Evolutionary conservation across 2,329 filamentous ascomycete genomes (phyloP).

Genomic region (Colletotrichum navitas): DNA sequence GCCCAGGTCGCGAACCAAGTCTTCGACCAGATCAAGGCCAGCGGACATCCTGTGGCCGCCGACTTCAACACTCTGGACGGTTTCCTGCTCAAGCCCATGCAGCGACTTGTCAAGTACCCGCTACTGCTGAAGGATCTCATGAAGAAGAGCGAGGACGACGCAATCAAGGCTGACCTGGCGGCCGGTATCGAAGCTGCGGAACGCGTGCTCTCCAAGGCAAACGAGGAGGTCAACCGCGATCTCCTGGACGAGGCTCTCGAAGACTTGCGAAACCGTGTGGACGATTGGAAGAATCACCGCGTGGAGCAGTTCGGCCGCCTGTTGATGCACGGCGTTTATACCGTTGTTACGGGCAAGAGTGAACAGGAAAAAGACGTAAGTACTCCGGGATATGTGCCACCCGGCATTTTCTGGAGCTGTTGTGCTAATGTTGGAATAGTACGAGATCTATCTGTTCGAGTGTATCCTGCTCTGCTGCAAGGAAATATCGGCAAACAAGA

Average conservation of each 20-base stretch:
- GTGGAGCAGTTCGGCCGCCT: conserved; percentile 93
- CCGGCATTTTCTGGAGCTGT: not conserved
- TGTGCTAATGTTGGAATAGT: conserved; percentile 65
- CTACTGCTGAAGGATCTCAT: conserved; percentile 89
- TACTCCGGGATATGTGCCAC: conserved; percentile 37
- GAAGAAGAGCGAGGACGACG: conserved; percentile 84
- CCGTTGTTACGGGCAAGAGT: conserved; percentile 88
- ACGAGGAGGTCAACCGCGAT: conserved; percentile 91
- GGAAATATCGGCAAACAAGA: conserved; percentile 88
- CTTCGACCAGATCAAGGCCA: conserved; percentile 86
- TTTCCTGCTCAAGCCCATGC: conserved; percentile 96
- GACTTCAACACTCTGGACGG: conserved; percentile 90
- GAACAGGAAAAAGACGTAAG: conserved; percentile 91
- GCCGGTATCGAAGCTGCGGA: conserved; percentile 86
- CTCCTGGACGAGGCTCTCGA: conserved; percentile 85
- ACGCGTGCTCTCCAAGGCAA: conserved; percentile 84
- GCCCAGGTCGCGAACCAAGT: conserved; percentile 85
- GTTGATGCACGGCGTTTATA: conserved; percentile 89
- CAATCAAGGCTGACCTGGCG: conserved; percentile 78
- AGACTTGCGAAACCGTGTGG: conserved; percentile 85
- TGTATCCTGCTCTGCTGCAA: conserved; percentile 97
- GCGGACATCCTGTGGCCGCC: conserved; percentile 83
- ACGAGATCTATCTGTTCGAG: conserved; percentile 98
- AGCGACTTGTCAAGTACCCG: conserved; percentile 94
- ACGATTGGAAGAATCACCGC: conserved; percentile 96